Base-by-base conservation (phyloP, 177 flowering plant genomes). In the Vitis hybrid region DNA sequence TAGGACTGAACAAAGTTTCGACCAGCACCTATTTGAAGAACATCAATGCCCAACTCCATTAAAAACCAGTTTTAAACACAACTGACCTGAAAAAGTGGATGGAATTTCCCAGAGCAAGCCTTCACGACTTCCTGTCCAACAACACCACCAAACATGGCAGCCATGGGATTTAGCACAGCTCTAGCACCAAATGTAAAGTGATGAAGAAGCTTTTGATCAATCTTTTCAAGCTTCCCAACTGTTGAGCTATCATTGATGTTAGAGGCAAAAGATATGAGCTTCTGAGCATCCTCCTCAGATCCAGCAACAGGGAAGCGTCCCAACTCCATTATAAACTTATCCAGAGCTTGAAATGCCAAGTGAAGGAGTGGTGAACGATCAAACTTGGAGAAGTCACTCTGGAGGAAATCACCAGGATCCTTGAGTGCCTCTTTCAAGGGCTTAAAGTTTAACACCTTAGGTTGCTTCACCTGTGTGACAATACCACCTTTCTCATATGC, bases 51-150 rank as follows among this genome's bases (percentile, higher is more conserved):
- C 46, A 35, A 35, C 46, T 35, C 46, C 46, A 35, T 0, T 35
- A 35, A 35, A 35, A 35, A 35, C 46, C 46, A 35, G 46, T 35
- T 35, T 35, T 35, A 35, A 35, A 35, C 46, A 35, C 46, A 35
- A 35, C 46, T 35, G 46, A 91, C 98, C 96, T 94, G 97, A 64
- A 78, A 88, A 68, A 94, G 90, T 55, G 98, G 98, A 79, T 92
- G 97, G 69, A 94, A 94, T 78, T 94, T 94, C 61, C 97, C 97
- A 72, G 98, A 92, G 80, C 98, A 94, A 13, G 98, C 98, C 81
- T 94, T 94, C 63, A 94, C 89, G 74, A 91, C 93, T 80, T 93
- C 97, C 67, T 91, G 97, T 48, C 96, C 97, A 17, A 92, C 97
- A 69, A 93, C 79, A 56, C 98, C 94, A 74, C 97, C 98, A 80